Base-by-base conservation (phyloP, 2,329 filamentous ascomycete genomes). In the Mariannaea elegans region DNA sequence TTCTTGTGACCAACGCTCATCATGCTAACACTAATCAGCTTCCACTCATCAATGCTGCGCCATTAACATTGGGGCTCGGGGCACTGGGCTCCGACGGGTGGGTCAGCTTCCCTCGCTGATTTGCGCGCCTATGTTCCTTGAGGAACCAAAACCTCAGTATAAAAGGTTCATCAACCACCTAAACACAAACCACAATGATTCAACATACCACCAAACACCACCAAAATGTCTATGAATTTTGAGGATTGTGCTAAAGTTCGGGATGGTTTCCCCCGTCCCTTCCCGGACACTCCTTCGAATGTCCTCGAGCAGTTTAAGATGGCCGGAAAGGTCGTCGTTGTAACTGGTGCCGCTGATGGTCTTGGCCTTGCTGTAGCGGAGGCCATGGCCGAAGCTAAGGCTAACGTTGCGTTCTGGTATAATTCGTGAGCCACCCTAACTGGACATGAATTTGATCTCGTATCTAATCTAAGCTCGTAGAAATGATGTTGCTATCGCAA, bases 271-370 rank as follows among this genome's bases (percentile, higher is more conserved):
- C 71, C 71, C 9, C 62, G 59, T 23, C 64, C 71, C 2, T 71
- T 71, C 45, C 68, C 68, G 2, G 44, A 64, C 36, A 69, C 65
- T 5, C 61, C 69, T 4, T 53, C 56, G 32, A 82, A 81, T 56
- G 81, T 81, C 2, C 48, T 82, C 2, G 75, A 82, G 41, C 81
- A 83, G 48, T 73, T 83, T 45, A 71, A 68, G 13, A 69, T 83
- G 66, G 72, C 66, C 5, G 79, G 75, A 8, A 81, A 75, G 56
- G 75, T 78, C 54, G 75, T 77, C 0, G 75, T 78, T n/a, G 71
- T 83, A 1, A 82, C 73, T 0, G 81, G 81, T 4, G 80, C 80
- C 1, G 75, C 78, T 0, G 80, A 81, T 38, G 81, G 81, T 0
- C 77, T 83, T 38, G 81, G 81, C 0, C 69, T 73, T 41, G 74